Conservation (phyloP, 2,329 filamentous ascomycete species). For the Colletotrichum nymphaeae region DNA sequence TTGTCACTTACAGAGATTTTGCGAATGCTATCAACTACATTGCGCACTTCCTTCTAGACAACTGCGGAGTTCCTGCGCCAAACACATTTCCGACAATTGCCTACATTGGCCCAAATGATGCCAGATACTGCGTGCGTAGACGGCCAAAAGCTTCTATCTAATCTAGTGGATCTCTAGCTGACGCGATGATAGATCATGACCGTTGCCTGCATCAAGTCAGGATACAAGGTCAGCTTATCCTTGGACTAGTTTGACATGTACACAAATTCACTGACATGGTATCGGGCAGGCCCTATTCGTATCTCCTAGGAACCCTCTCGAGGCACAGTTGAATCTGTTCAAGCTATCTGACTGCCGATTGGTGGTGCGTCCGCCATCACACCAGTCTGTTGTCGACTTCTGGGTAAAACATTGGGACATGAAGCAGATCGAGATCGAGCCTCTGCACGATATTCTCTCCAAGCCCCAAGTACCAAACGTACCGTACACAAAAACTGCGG, state of each 20-base stretch:
- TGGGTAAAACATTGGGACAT: conserved; percentile 53
- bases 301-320: conserved; percentile 57
- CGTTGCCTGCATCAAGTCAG: conserved; percentile 51
- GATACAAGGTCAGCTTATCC: conserved; percentile 38
- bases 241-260: conserved; percentile 47
- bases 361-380: conserved; percentile 47
- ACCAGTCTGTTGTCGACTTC: conserved; percentile 45
- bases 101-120: conserved; percentile 58
- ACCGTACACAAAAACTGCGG: conserved; percentile 53
- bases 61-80: conserved; percentile 42
- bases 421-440: conserved; percentile 47
- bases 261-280: conserved; percentile 7
- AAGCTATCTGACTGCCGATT: conserved; percentile 54
- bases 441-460: conserved; percentile 48
- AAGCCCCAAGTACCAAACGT: conserved; percentile 45
- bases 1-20: conserved; percentile 49
- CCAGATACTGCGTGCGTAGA: conserved; percentile 45
- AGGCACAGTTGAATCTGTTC: conserved; percentile 58
- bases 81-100: conserved; percentile 51
- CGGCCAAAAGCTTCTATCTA: not conserved
- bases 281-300: conserved; percentile 52
- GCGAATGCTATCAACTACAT: conserved; percentile 53
- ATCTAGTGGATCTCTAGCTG: not conserved
- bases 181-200: conserved; percentile 40
- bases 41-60: conserved; percentile 46